Base-by-base conservation (phyloP, 176 grass and related monocot genomes). In the Carex littledalei region DNA sequence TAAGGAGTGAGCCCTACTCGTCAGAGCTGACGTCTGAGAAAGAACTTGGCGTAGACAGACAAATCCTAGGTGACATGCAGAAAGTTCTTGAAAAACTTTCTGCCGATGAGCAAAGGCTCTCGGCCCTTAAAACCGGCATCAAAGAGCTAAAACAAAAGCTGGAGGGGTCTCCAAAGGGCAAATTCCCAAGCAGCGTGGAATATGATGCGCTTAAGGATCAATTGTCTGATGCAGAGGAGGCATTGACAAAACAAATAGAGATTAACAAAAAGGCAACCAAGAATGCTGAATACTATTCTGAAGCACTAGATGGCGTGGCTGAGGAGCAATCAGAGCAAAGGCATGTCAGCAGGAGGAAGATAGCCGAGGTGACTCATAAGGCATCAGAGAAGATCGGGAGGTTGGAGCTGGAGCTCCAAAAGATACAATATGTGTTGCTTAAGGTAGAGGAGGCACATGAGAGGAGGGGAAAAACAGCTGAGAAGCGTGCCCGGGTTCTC, bases 351-450 rank as follows among this genome's bases (percentile, higher is more conserved):
- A 92, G 85, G 87, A 92, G 83, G 72, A 89, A 91, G 81, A 92
- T 95, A 34, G 85, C 84, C 1, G 88, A 89, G 26, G 90, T 92
- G 85, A 88, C 89, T 58, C 87, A 89, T 57, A 89, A 81, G 87
- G 90, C 86, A 15, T 95, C 91, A 1, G 91, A 95, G 84, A 92
- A 94, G 54, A 87, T 99, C 39, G 93, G 63, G 14, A 85, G 81
- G 43, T 89, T 96, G 78, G 93, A 96, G 41, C 75, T 99, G 61
- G 93, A 99, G 53, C 66, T 99, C 64, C 93, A 99, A 81, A 94
- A 95, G 84, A 88, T 96, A 24, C 91, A 99, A 60, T 99, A 99
- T 22, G 75, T 95, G 22, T 74, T 96, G 87, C 85, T 92, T 0
- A 99, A 94, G 78, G 88, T 99, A 64, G 89, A 99, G 64, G 96